Conservation (phyloP, 768 basidiomycete genomes). For the Lyophyllum decastes region DNA sequence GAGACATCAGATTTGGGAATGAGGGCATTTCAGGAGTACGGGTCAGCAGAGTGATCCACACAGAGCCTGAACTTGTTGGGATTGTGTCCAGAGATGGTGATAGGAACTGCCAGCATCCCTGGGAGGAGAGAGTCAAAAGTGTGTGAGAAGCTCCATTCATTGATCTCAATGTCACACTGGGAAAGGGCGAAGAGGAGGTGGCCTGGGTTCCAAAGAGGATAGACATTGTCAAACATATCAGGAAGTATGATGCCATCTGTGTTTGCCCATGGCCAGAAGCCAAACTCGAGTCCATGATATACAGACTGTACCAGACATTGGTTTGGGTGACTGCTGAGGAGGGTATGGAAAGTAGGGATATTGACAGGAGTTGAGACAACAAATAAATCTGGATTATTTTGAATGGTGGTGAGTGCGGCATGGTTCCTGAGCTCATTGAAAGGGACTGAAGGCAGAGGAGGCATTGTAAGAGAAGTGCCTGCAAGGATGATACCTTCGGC, state of each 20-base stretch:
- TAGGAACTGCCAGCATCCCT: too few species aligned
- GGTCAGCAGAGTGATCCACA: too few species aligned
- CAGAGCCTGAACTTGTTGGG: too few species aligned
- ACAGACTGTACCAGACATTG: conserved; percentile 38
- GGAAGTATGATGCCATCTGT: conserved; percentile 33
- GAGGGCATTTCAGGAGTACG: too few species aligned
- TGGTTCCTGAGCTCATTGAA: background rate
- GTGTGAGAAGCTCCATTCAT: too few species aligned
- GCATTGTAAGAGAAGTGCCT: too few species aligned
- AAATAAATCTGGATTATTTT: background rate
- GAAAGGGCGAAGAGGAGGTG: too few species aligned
- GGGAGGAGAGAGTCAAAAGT: too few species aligned
- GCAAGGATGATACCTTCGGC: too few species aligned
- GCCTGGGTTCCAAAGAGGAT: too few species aligned
- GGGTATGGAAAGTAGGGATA: background rate
- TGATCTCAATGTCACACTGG: conserved; percentile 5
- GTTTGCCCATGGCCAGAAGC: conserved; percentile 59
- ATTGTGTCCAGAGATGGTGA: too few species aligned
- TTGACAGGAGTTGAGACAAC: background rate
- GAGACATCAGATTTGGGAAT: too few species aligned
- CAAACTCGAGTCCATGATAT: conserved; percentile 24
- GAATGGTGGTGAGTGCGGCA: background rate
- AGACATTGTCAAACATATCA: background rate
- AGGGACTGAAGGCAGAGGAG: background rate
- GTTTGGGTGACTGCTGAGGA: background rate